phyloP scores from a whole-genome alignment of 2,329 filamentous ascomycete genomes.

The Neophaeococcomyces mojaviensis region DNA sequence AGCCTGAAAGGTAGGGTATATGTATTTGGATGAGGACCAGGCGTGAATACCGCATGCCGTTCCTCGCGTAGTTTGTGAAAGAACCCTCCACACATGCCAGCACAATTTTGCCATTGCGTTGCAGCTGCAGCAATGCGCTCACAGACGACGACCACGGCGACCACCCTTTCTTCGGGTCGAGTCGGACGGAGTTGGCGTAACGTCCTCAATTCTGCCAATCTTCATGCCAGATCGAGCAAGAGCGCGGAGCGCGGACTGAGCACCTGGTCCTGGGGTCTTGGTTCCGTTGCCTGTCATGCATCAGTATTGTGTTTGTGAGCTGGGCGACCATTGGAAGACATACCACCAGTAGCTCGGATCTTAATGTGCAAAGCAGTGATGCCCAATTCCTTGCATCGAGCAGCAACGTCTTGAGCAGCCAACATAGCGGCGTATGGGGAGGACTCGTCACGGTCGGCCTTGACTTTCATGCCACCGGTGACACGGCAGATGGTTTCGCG shows the following conservation, averaged over 20 bases:
- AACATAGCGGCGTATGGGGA: conserved; percentile 99
- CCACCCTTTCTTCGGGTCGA: conserved; percentile 99
- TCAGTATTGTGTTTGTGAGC: conserved; percentile 9
- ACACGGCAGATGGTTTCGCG: conserved; percentile 99
- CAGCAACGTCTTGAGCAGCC: conserved; percentile 94
- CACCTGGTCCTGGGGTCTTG: conserved; percentile 99
- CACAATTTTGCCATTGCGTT: background rate
- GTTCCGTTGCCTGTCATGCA: conserved; percentile 73
- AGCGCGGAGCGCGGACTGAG: conserved; percentile 97
- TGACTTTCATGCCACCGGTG: conserved; percentile 99
- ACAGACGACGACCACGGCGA: conserved; percentile 99
- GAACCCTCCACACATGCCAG: conserved; percentile 6
- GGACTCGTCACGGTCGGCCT: conserved; percentile 99
- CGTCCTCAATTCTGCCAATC: conserved; percentile 99
- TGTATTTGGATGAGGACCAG: conserved; percentile 38
- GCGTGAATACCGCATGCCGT: conserved; percentile 38
- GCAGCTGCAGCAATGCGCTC: conserved; percentile 38
- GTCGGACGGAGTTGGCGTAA: conserved; percentile 97
- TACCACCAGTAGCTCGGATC: conserved; percentile 98
- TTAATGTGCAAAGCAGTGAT: conserved; percentile 99
- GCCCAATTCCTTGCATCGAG: conserved; percentile 76
- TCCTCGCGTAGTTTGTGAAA: conserved; percentile 39
- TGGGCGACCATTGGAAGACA: conserved; percentile 28
- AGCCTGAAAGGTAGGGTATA: no score
- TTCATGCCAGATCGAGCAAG: conserved; percentile 99